phyloP scores from a whole-genome alignment of 345 rosid species.

The Syzygium grande region DNA sequence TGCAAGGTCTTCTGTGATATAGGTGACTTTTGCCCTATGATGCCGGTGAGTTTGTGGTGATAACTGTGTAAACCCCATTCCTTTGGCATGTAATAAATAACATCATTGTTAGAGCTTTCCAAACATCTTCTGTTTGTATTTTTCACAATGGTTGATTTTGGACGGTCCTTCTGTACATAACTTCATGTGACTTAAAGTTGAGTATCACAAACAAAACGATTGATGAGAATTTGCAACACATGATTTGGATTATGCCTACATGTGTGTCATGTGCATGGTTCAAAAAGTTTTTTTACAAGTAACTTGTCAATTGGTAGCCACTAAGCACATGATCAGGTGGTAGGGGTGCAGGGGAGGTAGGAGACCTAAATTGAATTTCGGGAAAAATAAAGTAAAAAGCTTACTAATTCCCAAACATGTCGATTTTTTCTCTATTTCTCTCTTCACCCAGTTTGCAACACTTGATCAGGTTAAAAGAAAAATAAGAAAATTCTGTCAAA shows the following conservation, averaged over 20 bases:
- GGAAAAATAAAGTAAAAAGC: not conserved
- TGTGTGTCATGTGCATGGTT: not conserved
- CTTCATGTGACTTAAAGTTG: not conserved
- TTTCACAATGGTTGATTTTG: not conserved
- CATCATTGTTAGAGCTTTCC: conserved; percentile 53
- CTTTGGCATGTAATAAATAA: conserved; percentile 4
- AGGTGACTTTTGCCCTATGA: too few species aligned
- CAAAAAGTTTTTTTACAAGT: too few species aligned
- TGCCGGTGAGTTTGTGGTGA: not conserved
- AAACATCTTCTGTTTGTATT: not conserved
- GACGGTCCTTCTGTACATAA: too few species aligned
- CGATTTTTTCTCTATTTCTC: too few species aligned
- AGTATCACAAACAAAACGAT: too few species aligned
- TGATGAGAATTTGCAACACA: not conserved
- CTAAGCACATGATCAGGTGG: not conserved
- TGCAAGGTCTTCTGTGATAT: too few species aligned
- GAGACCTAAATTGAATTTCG: not conserved
- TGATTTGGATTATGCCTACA: too few species aligned
- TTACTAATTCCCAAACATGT: not conserved
- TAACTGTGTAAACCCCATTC: not conserved
- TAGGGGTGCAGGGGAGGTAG: not conserved
- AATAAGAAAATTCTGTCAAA: not conserved
- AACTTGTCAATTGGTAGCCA: not conserved
- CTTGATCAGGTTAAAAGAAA: too few species aligned
- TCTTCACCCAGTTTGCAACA: too few species aligned